These are phyloP conservation scores for Populus deltoides DNA, from an alignment of 345 rosid genomes.

Conservation along the genomic window DNA sequence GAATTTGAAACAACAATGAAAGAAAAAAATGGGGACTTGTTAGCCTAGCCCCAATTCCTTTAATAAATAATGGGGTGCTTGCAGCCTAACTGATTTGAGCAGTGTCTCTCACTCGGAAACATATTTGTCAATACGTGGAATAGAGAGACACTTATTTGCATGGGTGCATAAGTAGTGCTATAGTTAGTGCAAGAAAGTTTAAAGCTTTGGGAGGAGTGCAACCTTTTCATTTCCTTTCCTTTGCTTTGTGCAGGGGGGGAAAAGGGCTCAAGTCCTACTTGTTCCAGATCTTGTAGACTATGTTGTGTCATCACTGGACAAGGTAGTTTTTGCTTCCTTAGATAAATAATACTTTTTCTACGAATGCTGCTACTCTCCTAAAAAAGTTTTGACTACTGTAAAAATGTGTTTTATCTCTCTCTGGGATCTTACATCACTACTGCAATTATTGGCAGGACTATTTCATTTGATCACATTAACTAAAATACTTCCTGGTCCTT, in stretches of 20 bases:
- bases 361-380: background rate
- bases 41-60: background rate
- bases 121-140: background rate
- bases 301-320: slow-evolving; percentile 68
- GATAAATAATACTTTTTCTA: background rate
- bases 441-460: background rate
- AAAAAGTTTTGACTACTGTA: background rate
- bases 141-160: background rate
- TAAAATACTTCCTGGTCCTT: background rate
- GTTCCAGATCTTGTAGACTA: slow-evolving; percentile 87
- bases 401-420: background rate
- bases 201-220: background rate
- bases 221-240: slow-evolving; percentile 7
- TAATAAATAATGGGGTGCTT: background rate
- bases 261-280: slow-evolving; percentile 78
- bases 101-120: background rate
- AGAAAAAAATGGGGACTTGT: background rate
- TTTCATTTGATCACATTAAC: slow-evolving; percentile 2
- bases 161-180: background rate
- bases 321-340: slow-evolving; percentile 42
- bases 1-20: too few relatives aligned
- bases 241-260: slow-evolving; percentile 55
- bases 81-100: background rate
- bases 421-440: background rate
- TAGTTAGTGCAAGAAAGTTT: too few relatives aligned